Conservation (phyloP, 306 rosid species). For the Astragalus glycyphyllos region DNA sequence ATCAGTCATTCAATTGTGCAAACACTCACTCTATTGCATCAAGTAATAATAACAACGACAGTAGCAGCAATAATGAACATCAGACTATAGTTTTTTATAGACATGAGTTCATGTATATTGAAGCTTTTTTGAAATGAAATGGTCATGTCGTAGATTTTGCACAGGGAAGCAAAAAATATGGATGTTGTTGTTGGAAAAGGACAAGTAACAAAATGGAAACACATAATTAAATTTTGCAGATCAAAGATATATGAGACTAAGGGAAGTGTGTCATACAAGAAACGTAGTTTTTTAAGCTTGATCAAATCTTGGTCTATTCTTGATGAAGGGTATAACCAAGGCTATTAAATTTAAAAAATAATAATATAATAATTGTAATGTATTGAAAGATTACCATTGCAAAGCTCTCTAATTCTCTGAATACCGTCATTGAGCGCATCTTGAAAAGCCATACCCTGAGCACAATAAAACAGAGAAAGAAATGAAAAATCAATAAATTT, state of each 20-base stretch:
- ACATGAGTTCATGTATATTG: conserved; percentile 18
- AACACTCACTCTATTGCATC: conserved; percentile 15
- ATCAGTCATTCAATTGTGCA: conserved; percentile 18
- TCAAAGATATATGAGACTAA: conserved; percentile 43
- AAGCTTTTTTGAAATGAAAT: conserved; percentile 19
- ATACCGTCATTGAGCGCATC: too few relatives aligned
- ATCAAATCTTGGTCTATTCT: conserved; percentile 64
- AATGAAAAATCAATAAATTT: too few relatives aligned
- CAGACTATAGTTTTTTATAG: conserved; percentile 14
- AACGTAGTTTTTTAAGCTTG: conserved; percentile 65
- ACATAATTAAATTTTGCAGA: conserved; percentile 30
- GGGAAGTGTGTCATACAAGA: conserved; percentile 71
- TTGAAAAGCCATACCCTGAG: too few relatives aligned
- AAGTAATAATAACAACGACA: conserved; percentile 21
- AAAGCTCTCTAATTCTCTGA: too few relatives aligned
- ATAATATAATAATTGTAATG: too few relatives aligned
- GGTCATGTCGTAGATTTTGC: conserved; percentile 5
- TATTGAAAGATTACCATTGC: too few relatives aligned
- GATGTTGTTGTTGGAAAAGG: conserved; percentile 6
- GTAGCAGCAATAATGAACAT: conserved; percentile 20
- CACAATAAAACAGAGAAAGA: too few relatives aligned
- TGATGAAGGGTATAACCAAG: conserved; percentile 68
- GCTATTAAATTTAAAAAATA: conserved; percentile 59
- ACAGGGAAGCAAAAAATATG: conserved; percentile 24
- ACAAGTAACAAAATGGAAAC: conserved; percentile 16